Conservation (phyloP, 306 rosid genomes). For the Hylodesmum podocarpum region DNA sequence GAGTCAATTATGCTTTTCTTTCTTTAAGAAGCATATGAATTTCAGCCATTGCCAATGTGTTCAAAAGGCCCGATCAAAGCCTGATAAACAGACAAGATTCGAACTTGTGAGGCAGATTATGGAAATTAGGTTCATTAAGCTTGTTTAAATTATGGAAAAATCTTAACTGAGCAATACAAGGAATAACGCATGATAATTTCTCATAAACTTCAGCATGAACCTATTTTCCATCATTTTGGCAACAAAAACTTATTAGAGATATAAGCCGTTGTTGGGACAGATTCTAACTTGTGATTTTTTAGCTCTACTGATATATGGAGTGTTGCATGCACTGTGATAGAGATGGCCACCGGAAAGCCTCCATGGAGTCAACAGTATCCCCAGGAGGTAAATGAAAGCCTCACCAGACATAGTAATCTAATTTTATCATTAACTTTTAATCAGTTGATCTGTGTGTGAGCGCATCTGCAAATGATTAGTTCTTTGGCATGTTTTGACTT, state of each 20-base stretch:
- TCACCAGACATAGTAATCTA: constrained; percentile 12
- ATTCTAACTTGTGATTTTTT: constrained; percentile 31
- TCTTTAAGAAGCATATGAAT: not conserved
- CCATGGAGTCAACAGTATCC: constrained; percentile 96
- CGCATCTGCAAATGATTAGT: not conserved
- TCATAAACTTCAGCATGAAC: not conserved
- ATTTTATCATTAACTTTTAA: constrained; percentile 8
- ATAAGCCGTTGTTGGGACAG: not conserved
- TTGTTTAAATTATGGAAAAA: not conserved
- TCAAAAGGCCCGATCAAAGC: not conserved
- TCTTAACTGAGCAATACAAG: not conserved
- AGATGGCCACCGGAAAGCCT: constrained; percentile 99
- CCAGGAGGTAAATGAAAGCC: constrained; percentile 66
- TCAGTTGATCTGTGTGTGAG: not conserved
- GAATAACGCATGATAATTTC: not conserved
- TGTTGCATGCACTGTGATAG: constrained; percentile 94
- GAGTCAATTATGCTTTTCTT: not conserved
- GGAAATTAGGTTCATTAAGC: not conserved
- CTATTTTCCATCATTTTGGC: constrained; percentile 16
- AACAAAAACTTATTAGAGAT: constrained; percentile 7
- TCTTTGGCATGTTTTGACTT: constrained; percentile 22
- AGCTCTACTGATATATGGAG: constrained; percentile 99
- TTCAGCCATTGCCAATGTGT: not conserved
- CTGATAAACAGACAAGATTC: not conserved
- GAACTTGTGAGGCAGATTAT: not conserved